Evolutionary conservation across 148 eudicot genomes (phyloP), one percentile per base, ranked within the genome.

Genomic region (Persicaria maculosa): DNA sequence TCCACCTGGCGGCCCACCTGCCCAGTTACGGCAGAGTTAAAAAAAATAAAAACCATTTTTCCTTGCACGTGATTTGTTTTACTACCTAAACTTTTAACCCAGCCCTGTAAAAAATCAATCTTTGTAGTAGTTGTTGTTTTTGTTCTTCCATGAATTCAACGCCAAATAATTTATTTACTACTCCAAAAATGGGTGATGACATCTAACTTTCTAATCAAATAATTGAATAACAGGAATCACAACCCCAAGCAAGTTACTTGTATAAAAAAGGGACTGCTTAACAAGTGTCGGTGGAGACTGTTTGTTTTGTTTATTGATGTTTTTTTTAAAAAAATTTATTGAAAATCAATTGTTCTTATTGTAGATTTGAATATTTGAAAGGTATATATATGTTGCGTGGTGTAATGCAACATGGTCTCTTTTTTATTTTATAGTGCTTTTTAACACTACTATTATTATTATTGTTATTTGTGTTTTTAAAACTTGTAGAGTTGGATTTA

Each of bases 1-100:
- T 40, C 69, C 69, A 65, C 69, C 69, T 65, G 69, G 69, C 69
- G 69, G 69, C 69, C 69, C 69, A 65, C 14, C 44, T 22, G 14
- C 68, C 14, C 67, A 59, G 14, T 9, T 55, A 19, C 61, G 61
- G 25, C 61, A 55, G 61, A 59, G 9, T 20, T 59, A 9, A 8
- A 59, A 17, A 6, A 47, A 6, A 47, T 9, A 50, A 11, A 3
- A 50, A 4, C 5, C 65, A 59, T 22, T 59, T 59, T 9, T 59
- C 11, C 40, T 31, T 20, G 36, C 65, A 20, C 25, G 65, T 20
- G 64, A 58, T 58, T 58, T 58, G 44, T 62, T 31, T 25, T 62
- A 31, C 25, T n/a, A 14, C 16, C 58, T 58, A 25, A 62, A 2
- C 68, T 25, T 31, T 31, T 31, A 31, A 31, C 40, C 40, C 3